phyloP scores from a whole-genome alignment of 805 yeast species.

The Starmerella stellata region DNA sequence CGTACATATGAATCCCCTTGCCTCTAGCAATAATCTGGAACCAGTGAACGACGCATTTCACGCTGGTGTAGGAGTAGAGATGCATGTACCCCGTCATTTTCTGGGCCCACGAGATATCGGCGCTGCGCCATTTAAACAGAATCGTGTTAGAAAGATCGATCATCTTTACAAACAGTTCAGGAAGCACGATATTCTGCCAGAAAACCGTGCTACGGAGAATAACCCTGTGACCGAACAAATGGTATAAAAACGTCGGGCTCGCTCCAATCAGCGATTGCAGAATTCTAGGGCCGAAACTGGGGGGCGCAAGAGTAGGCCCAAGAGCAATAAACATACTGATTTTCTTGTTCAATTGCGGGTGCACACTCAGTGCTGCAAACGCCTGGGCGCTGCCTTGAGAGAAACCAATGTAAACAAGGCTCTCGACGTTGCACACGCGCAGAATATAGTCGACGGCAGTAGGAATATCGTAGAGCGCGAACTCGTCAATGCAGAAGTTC shows the following conservation, averaged over 20 bases:
- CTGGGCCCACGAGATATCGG: slow-evolving; percentile 53
- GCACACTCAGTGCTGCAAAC: slow-evolving; percentile 55
- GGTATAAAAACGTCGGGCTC: slow-evolving; percentile 52
- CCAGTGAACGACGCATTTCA: slow-evolving; percentile 91
- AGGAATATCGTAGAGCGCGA: slow-evolving; percentile 81
- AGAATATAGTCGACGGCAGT: slow-evolving; percentile 60
- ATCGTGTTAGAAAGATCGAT: slow-evolving; percentile 54
- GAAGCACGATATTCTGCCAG: slow-evolving; percentile 65
- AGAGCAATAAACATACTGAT: slow-evolving; percentile 53
- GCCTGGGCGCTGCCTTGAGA: slow-evolving; percentile 92
- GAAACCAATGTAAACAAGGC: slow-evolving; percentile 64
- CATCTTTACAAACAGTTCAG: slow-evolving; percentile 50
- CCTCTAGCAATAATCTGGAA: slow-evolving; percentile 67
- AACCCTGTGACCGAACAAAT: slow-evolving; percentile 56
- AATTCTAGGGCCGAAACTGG: slow-evolving; percentile 57
- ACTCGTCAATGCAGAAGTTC: slow-evolving; percentile 83
- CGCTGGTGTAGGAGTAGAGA: slow-evolving; percentile 77
- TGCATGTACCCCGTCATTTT: slow-evolving; percentile 71
- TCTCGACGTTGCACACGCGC: slow-evolving; percentile 28
- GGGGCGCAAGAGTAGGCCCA: slow-evolving; percentile 90
- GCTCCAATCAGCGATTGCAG: slow-evolving; percentile 59
- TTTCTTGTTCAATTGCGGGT: slow-evolving; percentile 41
- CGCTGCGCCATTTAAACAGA: slow-evolving; percentile 64
- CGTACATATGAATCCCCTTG: slow-evolving; percentile 68
- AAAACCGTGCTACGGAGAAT: slow-evolving; percentile 57